A percentile compares a stretch with the other conserved stretches of the same genome.
These are phyloP conservation scores for Pythium myriotylum DNA, from an alignment of 352 stramenopile genomes.

Conservation along the genomic window DNA sequence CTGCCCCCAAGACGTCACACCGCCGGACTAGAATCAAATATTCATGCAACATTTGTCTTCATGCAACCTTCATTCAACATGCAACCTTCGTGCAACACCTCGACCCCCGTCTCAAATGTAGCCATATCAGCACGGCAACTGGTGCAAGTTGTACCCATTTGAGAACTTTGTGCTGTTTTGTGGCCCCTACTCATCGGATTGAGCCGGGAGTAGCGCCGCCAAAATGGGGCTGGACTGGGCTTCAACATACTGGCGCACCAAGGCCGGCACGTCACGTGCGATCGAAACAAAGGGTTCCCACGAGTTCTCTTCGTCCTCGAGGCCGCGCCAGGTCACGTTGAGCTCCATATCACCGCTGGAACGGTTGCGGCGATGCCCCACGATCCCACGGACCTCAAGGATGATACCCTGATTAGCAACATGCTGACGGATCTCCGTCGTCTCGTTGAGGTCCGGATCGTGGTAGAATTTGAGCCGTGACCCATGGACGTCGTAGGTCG, in stretches of 20 bases:
- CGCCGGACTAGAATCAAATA: too few relatives aligned
- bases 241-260: constrained; percentile 13
- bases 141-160: constrained; percentile 13
- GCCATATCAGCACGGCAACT: too few relatives aligned
- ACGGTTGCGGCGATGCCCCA: constrained; percentile 11
- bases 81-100: too few relatives aligned
- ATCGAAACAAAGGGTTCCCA: constrained; percentile 20
- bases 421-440: constrained; percentile 16
- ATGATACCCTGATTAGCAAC: constrained; percentile 19
- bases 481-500: constrained; percentile 25
- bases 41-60: too few relatives aligned
- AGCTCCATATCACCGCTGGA: constrained; percentile 13
- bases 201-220: not conserved
- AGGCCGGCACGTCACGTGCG: not conserved
- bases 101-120: too few relatives aligned
- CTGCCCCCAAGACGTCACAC: too few relatives aligned
- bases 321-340: constrained; percentile 13
- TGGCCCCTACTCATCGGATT: too few relatives aligned
- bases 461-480: constrained; percentile 24
- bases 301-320: constrained; percentile 26
- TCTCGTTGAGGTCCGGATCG: constrained; percentile 22
- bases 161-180: too few relatives aligned
- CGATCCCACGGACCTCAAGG: constrained; percentile 10
- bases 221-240: not conserved
- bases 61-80: too few relatives aligned